Evolutionary conservation across 139 green algal species (phyloP).

Genomic region (Mesotaenium endlicherianum): DNA sequence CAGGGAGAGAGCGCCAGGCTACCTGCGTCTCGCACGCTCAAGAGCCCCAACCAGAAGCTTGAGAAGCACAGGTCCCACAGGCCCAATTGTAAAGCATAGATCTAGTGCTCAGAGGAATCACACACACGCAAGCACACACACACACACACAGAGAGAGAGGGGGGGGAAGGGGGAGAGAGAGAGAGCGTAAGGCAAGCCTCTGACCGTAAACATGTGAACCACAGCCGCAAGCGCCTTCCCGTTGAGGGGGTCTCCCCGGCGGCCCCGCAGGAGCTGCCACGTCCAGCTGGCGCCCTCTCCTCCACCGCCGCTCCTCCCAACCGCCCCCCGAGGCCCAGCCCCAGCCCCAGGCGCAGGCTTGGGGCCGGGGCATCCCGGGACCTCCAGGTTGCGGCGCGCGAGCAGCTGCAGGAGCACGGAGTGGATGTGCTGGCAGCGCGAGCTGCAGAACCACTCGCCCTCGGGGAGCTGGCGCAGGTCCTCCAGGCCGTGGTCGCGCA

Average conservation of each 20-base stretch:
- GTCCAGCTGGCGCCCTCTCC: slow-evolving; percentile 28
- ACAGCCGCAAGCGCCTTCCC: slow-evolving; percentile 30
- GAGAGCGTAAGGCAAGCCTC: too few species aligned
- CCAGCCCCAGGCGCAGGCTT: neutral
- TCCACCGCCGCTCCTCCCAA: slow-evolving; percentile 31
- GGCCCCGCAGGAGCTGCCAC: slow-evolving; percentile 57
- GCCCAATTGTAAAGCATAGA: too few species aligned
- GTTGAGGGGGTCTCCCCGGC: neutral
- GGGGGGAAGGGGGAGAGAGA: too few species aligned
- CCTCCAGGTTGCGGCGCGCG: neutral
- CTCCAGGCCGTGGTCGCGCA: slow-evolving; percentile 39
- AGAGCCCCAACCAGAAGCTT: too few species aligned
- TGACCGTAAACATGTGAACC: slow-evolving; percentile 55
- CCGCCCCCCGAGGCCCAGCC: neutral
- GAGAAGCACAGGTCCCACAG: too few species aligned
- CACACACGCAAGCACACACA: too few species aligned
- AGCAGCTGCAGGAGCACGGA: slow-evolving; percentile 55
- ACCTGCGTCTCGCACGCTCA: too few species aligned
- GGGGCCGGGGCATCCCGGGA: neutral
- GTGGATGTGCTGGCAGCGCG: slow-evolving; percentile 65
- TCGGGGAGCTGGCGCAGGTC: slow-evolving; percentile 63
- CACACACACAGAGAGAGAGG: too few species aligned
- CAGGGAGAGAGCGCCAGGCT: too few species aligned
- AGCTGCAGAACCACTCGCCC: slow-evolving; percentile 83
- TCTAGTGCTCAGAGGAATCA: too few species aligned